A percentile compares a stretch with the other conserved stretches of the same genome.
Evolutionary conservation across 345 rosid species (phyloP).

Genomic region (Boechera retrofracta): DNA sequence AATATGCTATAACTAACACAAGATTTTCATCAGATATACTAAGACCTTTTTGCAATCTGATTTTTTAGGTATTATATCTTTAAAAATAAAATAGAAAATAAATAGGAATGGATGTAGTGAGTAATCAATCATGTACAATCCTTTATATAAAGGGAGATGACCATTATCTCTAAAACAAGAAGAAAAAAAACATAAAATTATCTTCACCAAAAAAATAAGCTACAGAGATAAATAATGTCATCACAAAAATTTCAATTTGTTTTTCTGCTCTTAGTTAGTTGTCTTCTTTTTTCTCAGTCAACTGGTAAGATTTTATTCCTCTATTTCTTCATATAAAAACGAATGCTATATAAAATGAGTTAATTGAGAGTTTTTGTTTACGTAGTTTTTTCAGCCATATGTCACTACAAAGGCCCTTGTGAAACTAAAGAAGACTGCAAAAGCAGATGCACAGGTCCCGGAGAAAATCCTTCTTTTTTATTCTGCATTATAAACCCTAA

Average conservation of each 20-base stretch:
- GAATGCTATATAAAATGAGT: background rate
- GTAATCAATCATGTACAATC: no score
- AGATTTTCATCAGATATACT: no score
- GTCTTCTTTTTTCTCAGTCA: conserved; percentile 2
- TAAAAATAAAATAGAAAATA: no score
- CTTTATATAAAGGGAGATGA: background rate
- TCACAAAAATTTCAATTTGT: background rate
- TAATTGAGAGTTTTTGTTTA: background rate
- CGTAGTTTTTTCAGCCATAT: background rate
- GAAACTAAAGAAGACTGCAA: background rate
- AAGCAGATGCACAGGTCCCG: background rate
- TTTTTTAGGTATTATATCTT: no score
- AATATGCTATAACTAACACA: no score
- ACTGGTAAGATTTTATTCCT: background rate
- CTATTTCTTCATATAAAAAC: background rate
- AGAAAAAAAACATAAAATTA: background rate
- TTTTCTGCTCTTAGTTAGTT: background rate
- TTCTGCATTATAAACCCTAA: background rate
- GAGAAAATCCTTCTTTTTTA: background rate
- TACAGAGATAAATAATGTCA: background rate
- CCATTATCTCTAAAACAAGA: background rate
- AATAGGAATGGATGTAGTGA: no score
- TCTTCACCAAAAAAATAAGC: background rate
- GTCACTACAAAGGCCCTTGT: background rate
- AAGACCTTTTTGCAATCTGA: no score